phyloP scores from a whole-genome alignment of 805 yeast species.

The Lipomyces sp. region DNA sequence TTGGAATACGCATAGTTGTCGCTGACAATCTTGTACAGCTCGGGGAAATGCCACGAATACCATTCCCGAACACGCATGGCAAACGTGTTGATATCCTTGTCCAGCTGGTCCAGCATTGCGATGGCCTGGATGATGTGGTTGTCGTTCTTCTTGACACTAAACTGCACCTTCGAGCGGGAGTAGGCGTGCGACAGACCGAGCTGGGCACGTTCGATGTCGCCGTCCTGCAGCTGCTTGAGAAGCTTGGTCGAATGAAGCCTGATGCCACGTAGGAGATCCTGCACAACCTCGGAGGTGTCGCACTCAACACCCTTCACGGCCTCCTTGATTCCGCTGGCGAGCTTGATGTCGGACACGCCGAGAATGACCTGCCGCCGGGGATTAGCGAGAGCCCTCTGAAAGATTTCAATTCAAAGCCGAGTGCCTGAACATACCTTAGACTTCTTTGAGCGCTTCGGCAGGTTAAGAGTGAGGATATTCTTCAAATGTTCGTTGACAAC shows the following conservation, averaged over 20 bases:
- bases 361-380: too few species aligned
- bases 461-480: conserved; percentile 81
- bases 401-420: too few species aligned
- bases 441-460: conserved; percentile 63
- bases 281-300: conserved; percentile 85
- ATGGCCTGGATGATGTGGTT: conserved; percentile 99
- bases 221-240: conserved; percentile 85
- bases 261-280: conserved; percentile 92
- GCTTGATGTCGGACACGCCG: conserved; percentile 90
- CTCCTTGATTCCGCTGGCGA: conserved; percentile 97
- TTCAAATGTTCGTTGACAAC: conserved; percentile 89
- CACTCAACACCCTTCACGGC: conserved; percentile 84
- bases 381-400: too few species aligned
- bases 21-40: conserved; percentile 83
- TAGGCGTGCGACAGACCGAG: conserved; percentile 98
- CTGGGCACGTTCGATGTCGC: conserved; percentile 97
- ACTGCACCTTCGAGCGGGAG: conserved; percentile 98
- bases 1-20: conserved; percentile 86
- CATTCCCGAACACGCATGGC: conserved; percentile 96
- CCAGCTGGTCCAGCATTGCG: conserved; percentile 94
- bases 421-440: conserved; percentile 47
- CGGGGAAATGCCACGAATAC: conserved; percentile 99
- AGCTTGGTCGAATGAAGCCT: conserved; percentile 86
- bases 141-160: conserved; percentile 96
- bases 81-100: conserved; percentile 95